These are phyloP conservation scores for Chrysanthemum makinoi DNA, from an alignment of 129 eudicot genomes.

Conservation along the genomic window DNA sequence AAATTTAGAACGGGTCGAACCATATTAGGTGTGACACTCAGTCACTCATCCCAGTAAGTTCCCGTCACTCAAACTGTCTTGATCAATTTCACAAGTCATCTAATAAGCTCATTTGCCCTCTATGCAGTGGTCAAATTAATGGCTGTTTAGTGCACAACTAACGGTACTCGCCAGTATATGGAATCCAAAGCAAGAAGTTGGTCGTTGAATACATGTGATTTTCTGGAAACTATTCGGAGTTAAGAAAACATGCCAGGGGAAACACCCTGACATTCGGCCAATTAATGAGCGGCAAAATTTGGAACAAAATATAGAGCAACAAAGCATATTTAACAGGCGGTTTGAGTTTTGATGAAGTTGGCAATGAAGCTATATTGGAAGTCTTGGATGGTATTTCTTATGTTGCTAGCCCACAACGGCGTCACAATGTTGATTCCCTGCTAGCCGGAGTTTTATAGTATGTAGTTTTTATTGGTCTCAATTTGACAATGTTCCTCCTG, in stretches of 20 bases:
- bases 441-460: too few species aligned
- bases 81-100: constrained; percentile 49
- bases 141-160: constrained; percentile 36
- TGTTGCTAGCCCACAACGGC: too few species aligned
- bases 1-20: too few species aligned
- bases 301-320: constrained; percentile 16
- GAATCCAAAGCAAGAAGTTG: constrained; percentile 51
- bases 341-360: too few species aligned
- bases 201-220: constrained; percentile 47
- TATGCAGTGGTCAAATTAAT: constrained; percentile 51
- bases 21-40: constrained; percentile 20
- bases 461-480: too few species aligned
- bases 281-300: constrained; percentile 28
- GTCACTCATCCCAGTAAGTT: constrained; percentile 26
- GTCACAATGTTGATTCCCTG: too few species aligned
- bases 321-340: too few species aligned
- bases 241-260: constrained; percentile 56
- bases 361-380: too few species aligned
- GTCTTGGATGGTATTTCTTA: too few species aligned
- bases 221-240: constrained; percentile 42
- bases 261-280: constrained; percentile 39
- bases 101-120: constrained; percentile 45
- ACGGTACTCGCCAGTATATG: constrained; percentile 54
- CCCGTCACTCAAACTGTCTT: constrained; percentile 64
- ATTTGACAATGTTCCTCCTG: too few species aligned